Evolutionary conservation across 768 basidiomycete genomes (phyloP).

Genomic region (Hygrophorus russula): DNA sequence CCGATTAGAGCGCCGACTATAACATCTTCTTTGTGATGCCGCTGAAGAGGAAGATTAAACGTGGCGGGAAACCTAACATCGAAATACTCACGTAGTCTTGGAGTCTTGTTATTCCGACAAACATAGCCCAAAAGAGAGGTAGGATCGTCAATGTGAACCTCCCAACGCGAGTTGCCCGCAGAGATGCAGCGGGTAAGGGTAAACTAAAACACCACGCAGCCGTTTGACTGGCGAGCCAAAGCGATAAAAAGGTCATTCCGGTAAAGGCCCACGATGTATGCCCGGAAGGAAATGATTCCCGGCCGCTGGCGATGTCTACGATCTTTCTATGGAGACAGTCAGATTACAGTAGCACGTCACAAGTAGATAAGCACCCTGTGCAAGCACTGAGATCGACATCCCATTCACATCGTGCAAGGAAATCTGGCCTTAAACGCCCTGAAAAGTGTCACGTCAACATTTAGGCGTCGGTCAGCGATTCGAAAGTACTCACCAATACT

Average conservation of each 20-base stretch:
- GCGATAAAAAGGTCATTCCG: conserved; percentile 51
- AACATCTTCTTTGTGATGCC: conserved; percentile 62
- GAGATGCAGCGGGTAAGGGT: conserved; percentile 21
- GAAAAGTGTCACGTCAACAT: background rate
- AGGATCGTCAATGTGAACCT: conserved; percentile 35
- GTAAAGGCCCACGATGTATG: conserved; percentile 58
- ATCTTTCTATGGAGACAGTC: conserved; percentile 18
- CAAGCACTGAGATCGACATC: conserved; percentile 33
- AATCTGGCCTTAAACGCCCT: conserved; percentile 56
- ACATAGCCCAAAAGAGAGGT: conserved; percentile 45
- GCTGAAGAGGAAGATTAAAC: conserved; percentile 21
- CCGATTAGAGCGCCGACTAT: conserved; percentile 54
- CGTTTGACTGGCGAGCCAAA: conserved; percentile 57
- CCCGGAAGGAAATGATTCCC: conserved; percentile 59
- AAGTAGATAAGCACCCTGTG: conserved; percentile 32
- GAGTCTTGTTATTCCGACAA: conserved; percentile 50
- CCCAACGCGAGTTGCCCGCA: conserved; percentile 35
- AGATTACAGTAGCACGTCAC: conserved; percentile 1
- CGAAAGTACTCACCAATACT: conserved; percentile 33
- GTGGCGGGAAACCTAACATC: background rate
- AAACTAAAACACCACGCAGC: conserved; percentile 43
- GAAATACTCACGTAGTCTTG: conserved; percentile 49
- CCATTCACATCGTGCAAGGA: conserved; percentile 56
- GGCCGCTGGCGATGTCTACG: conserved; percentile 32
- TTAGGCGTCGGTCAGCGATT: background rate